Evolutionary conservation across 805 yeast genomes (phyloP).

Genomic region (Candida loeiensis): DNA sequence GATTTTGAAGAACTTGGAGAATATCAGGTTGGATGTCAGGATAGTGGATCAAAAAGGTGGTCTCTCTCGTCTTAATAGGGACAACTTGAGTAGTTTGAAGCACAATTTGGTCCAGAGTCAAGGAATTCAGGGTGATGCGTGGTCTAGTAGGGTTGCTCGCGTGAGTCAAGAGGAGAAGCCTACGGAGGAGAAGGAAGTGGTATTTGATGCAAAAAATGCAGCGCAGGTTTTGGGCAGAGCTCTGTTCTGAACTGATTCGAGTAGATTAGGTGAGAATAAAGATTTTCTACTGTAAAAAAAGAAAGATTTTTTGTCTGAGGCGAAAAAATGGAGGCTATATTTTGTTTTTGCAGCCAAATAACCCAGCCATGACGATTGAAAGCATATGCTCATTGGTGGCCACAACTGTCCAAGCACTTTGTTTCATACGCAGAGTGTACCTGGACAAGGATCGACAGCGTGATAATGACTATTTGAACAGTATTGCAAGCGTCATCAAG

Average conservation of each 20-base stretch:
- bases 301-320: not conserved
- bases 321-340: not conserved
- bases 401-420: not conserved
- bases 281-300: too few relatives aligned
- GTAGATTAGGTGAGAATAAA: not conserved
- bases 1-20: constrained; percentile 68
- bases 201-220: constrained; percentile 77
- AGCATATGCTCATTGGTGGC: not conserved
- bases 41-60: constrained; percentile 77
- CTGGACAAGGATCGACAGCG: not conserved
- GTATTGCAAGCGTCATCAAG: not conserved
- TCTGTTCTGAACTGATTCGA: constrained; percentile 45
- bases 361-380: not conserved
- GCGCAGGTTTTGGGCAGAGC: constrained; percentile 78
- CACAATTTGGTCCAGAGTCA: constrained; percentile 44
- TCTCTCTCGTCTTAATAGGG: constrained; percentile 77
- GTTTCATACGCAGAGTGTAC: not conserved
- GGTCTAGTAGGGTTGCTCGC: constrained; percentile 42
- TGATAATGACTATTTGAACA: not conserved
- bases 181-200: constrained; percentile 14
- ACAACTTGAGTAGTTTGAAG: constrained; percentile 46
- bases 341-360: constrained; percentile 1
- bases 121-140: constrained; percentile 39
- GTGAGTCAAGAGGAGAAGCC: constrained; percentile 30
- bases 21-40: constrained; percentile 66